Base-by-base conservation (phyloP, 768 basidiomycete species). In the Mycena epipterygia region DNA sequence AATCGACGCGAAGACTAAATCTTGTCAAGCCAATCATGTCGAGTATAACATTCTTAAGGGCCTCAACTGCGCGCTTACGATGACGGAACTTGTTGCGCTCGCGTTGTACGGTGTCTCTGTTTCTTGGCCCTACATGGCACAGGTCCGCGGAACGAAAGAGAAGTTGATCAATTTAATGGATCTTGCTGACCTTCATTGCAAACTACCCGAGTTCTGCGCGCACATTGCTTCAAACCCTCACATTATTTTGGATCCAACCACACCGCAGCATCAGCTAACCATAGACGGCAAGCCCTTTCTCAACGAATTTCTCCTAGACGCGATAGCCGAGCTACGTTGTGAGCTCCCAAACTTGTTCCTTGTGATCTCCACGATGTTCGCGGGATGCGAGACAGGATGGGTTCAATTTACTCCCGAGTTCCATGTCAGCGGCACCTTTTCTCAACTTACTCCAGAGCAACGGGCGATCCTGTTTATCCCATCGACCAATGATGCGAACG, bases 61-160 rank as follows among this genome's bases (percentile, higher is more conserved):
- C 1, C 27, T 55, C 13, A 35, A 21, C 33, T 33, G 33, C 32
- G 17, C 53, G 17, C 19, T 30, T 5, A 55, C 53, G 13, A 35
- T 55, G 32, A 27, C 32, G 16, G 25, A 55, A 21, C 7, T 55
- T 14, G 53, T 55, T n/a, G 53, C 53, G 8, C 27, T 55, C 2
- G 29, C 52, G 8, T 30, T 53, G 12, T 33, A 53, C 29, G 52
- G 32, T 27, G 46, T 65, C 13, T 67, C 72, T 19, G 61, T 79
- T 21, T 77, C 76, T 13, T 76, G 72, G 56, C 77, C 76, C 5
- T 80, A 80, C 62, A 66, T 78, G 37, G 57, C 33, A 27, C 37
- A 96, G 78, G 80, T 96, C 42, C 33, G 5, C 32, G 5, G 29
- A 37, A 5, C 53, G 6, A 17, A 25, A 17, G 32, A 35, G 3